Percentiles rank a stretch among this genome's conserved stretches.
phyloP scores from a whole-genome alignment of 2,329 filamentous ascomycete species.

The Colletotrichum truncatum region DNA sequence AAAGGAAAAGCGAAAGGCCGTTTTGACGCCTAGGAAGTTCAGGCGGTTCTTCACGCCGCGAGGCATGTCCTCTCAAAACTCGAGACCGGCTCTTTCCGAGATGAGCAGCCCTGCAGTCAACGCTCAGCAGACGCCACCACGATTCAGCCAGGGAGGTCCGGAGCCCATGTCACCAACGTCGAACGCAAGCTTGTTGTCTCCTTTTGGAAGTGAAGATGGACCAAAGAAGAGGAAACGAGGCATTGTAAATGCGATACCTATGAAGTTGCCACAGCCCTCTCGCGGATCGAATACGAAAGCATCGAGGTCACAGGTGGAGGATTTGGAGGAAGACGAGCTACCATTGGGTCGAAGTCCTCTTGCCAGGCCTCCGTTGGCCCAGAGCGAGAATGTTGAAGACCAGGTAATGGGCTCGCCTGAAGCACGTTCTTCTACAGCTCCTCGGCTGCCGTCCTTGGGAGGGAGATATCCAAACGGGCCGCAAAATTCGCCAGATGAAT shows the following conservation, averaged over 20 bases:
- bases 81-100: conserved; percentile 50
- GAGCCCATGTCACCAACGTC: conserved; percentile 21
- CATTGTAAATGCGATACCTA: conserved; percentile 20
- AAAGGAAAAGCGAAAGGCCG: conserved; percentile 60
- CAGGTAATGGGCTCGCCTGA: conserved; percentile 8
- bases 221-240: conserved; percentile 31
- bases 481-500: conserved; percentile 16
- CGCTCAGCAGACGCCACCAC: conserved; percentile 25
- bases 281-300: conserved; percentile 13
- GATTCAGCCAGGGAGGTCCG: background rate
- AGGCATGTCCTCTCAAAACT: conserved; percentile 47
- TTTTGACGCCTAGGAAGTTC: conserved; percentile 64
- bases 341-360: conserved; percentile 16
- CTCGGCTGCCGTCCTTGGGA: background rate
- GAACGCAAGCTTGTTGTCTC: conserved; percentile 2
- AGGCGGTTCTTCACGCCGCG: conserved; percentile 62
- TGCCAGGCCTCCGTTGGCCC: background rate
- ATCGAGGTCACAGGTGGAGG: conserved; percentile 5
- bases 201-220: conserved; percentile 21
- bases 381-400: conserved; percentile 13
- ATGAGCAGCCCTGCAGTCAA: conserved; percentile 51
- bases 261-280: conserved; percentile 21
- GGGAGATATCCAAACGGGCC: background rate
- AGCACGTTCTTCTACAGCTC: conserved; percentile 6
- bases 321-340: conserved; percentile 11